A percentile compares a stretch with the other conserved stretches of the same genome.
Conservation (phyloP, 2,329 filamentous ascomycete genomes). For the Diplodia corticola region DNA sequence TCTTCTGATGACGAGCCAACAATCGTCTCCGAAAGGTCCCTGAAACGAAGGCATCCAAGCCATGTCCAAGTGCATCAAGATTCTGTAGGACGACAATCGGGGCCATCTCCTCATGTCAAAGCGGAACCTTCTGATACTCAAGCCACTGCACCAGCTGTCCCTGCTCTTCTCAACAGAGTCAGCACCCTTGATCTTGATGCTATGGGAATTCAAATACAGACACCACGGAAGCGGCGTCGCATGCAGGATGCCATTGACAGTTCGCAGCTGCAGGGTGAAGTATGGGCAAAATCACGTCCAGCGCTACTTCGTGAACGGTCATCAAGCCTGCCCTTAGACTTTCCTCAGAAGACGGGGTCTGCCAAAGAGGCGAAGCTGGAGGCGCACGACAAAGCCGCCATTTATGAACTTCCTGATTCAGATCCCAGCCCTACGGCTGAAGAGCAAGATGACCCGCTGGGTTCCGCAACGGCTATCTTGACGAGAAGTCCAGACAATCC, state of each 20-base stretch:
- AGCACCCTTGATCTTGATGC: constrained; percentile 48
- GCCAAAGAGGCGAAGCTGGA: background rate
- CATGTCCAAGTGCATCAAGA: background rate
- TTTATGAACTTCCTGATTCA: background rate
- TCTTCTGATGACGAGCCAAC: constrained; percentile 44
- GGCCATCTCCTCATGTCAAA: constrained; percentile 38
- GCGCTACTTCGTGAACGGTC: constrained; percentile 32
- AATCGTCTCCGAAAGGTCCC: constrained; percentile 43
- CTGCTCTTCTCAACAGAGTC: constrained; percentile 21
- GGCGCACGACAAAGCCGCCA: background rate
- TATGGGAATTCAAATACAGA: constrained; percentile 33
- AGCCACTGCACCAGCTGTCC: constrained; percentile 23
- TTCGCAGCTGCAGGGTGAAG: constrained; percentile 11
- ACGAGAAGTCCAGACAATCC: constrained; percentile 1
- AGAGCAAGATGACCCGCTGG: background rate
- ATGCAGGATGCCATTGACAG: constrained; percentile 7
- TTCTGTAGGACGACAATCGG: background rate
- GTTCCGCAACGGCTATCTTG: background rate
- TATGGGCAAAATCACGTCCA: constrained; percentile 17
- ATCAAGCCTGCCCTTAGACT: constrained; percentile 30
- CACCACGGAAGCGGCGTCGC: constrained; percentile 33
- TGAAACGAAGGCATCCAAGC: constrained; percentile 45
- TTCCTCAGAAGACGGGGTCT: constrained; percentile 26
- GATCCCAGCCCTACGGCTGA: background rate
- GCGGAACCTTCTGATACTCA: constrained; percentile 44